Conservation (phyloP, 177 flowering plant species). For the Vitis hybrid region DNA sequence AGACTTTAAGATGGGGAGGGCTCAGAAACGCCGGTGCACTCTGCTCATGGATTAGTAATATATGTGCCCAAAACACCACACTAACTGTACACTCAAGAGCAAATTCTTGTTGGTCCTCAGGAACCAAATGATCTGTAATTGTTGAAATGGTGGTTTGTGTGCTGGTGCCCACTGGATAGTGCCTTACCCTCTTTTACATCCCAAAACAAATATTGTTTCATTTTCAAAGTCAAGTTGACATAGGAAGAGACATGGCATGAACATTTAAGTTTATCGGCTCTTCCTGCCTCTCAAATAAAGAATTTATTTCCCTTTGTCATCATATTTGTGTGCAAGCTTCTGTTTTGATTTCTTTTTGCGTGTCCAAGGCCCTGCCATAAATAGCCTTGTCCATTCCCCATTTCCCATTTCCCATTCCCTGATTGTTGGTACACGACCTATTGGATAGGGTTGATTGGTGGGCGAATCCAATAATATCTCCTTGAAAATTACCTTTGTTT, state of each 20-base stretch:
- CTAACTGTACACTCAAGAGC: neutral
- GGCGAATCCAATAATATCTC: no score
- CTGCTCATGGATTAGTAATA: conserved; percentile 32
- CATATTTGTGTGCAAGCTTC: no score
- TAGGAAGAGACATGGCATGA: neutral
- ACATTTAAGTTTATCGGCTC: neutral
- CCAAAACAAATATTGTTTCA: neutral
- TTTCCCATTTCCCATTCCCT: no score
- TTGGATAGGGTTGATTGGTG: no score
- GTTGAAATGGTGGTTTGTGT: neutral
- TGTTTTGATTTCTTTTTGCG: no score
- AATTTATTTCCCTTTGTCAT: no score
- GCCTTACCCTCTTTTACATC: neutral
- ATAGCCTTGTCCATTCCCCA: no score
- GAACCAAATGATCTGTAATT: neutral
- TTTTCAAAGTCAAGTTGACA: neutral
- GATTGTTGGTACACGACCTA: no score
- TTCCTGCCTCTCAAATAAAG: neutral
- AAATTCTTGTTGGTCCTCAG: neutral
- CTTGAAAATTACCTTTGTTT: no score
- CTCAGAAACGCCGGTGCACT: conserved; percentile 27
- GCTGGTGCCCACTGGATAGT: no score
- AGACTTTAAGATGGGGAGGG: conserved; percentile 32
- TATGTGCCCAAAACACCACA: neutral
- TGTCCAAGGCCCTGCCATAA: no score